Conservation (phyloP, 129 eudicot species). For the Apium graveolens region DNA sequence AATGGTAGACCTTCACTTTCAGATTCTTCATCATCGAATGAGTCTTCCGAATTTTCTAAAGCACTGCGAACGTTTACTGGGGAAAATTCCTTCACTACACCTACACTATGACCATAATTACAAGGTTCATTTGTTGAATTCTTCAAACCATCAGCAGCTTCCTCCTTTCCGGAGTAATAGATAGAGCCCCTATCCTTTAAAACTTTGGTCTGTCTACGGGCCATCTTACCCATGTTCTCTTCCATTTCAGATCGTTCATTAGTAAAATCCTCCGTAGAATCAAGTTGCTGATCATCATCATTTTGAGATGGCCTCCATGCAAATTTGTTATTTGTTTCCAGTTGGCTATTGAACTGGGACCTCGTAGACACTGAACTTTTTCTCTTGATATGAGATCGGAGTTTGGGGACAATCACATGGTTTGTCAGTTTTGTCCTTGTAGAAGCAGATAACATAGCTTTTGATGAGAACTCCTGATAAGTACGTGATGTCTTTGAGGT, state of each 20-base stretch:
- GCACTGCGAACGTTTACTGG: slow-evolving; percentile 16
- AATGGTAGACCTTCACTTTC: slow-evolving; percentile 8
- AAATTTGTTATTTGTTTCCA: not conserved
- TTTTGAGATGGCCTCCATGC: not conserved
- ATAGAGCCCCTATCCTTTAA: slow-evolving; percentile 18
- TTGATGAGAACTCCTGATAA: slow-evolving; percentile 16
- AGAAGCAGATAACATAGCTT: slow-evolving; percentile 26
- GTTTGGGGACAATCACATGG: not conserved
- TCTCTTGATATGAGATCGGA: not conserved
- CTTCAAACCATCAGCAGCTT: slow-evolving; percentile 16
- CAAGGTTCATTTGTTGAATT: slow-evolving; percentile 14
- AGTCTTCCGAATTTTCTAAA: not conserved
- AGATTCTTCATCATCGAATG: slow-evolving; percentile 16
- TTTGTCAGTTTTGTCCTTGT: slow-evolving; percentile 19
- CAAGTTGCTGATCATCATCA: slow-evolving; percentile 2
- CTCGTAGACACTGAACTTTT: not conserved
- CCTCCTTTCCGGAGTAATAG: slow-evolving; percentile 14
- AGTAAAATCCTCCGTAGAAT: not conserved
- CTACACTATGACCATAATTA: slow-evolving; percentile 3
- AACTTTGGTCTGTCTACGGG: slow-evolving; percentile 10
- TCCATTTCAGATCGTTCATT: slow-evolving; percentile 14
- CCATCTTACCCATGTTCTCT: slow-evolving; percentile 14
- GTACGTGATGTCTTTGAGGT: slow-evolving; percentile 16
- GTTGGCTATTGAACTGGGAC: not conserved
- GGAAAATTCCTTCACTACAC: slow-evolving; percentile 22